phyloP scores from a whole-genome alignment of 768 basidiomycete genomes.

The Boletus fagicola region DNA sequence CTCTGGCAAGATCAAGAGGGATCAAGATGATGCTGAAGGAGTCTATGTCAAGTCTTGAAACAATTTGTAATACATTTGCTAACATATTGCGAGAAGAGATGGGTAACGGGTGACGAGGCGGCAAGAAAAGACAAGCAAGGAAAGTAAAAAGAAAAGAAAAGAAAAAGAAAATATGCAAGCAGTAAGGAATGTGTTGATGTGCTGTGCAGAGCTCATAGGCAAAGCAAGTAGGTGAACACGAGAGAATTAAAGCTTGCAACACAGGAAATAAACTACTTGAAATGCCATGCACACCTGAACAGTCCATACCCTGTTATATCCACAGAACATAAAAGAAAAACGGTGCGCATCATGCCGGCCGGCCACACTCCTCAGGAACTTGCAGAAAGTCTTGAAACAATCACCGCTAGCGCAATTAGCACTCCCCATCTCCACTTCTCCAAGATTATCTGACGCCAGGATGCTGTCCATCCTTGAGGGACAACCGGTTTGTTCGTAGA shows the following conservation, averaged over 20 bases:
- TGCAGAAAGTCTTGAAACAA: conserved; percentile 74
- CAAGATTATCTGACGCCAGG: conserved; percentile 67
- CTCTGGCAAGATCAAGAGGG: conserved; percentile 43
- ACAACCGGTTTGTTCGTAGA: conserved; percentile 31
- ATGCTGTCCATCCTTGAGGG: conserved; percentile 53
- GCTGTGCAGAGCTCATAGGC: conserved; percentile 3
- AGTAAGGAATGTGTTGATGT: conserved; percentile 13
- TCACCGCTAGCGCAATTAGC: conserved; percentile 70
- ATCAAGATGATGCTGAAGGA: neutral
- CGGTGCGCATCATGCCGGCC: neutral
- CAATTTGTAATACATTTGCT: conserved; percentile 27
- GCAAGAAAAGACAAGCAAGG: conserved; percentile 14
- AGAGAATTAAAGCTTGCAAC: conserved; percentile 12
- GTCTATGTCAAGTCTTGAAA: conserved; percentile 9
- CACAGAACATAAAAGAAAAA: conserved; percentile 12
- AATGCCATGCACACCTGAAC: conserved; percentile 19
- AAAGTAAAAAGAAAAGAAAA: neutral
- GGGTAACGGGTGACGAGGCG: conserved; percentile 21
- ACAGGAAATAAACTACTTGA: conserved; percentile 19
- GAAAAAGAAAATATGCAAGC: conserved; percentile 9
- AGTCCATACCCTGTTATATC: conserved; percentile 15
- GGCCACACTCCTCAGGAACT: conserved; percentile 28
- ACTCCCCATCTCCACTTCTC: conserved; percentile 87
- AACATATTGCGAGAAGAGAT: conserved; percentile 20
- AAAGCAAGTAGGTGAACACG: conserved; percentile 13